These are phyloP conservation scores for Diaporthe sp. DNA, from an alignment of 2,329 filamentous ascomycete species.

Conservation along the genomic window DNA sequence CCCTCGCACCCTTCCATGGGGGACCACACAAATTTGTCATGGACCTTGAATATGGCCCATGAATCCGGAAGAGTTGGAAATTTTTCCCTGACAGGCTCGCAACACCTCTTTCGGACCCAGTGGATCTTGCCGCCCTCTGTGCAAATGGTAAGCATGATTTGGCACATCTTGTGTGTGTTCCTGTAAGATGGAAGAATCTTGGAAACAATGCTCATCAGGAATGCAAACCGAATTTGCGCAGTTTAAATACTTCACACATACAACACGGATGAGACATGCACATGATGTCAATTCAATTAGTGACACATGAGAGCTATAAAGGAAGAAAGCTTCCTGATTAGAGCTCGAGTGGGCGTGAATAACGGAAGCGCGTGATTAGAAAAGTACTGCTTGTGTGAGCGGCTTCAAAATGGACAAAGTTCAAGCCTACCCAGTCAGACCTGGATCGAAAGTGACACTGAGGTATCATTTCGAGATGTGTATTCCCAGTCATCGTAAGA, in stretches of 20 bases:
- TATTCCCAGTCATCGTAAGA: not conserved
- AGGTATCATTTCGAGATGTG: not conserved
- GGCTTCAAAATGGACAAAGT: not conserved
- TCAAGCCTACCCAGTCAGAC: too few relatives aligned
- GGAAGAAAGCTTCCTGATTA: not conserved
- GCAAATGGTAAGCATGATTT: conserved; percentile 23
- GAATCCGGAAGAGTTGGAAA: not conserved
- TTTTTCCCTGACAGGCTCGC: not conserved
- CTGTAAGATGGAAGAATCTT: not conserved
- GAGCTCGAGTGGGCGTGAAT: not conserved
- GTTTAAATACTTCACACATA: not conserved
- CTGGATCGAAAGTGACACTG: not conserved
- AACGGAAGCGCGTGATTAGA: not conserved
- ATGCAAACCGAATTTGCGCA: not conserved
- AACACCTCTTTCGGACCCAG: conserved; percentile 18
- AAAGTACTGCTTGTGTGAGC: too few relatives aligned
- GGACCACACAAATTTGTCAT: conserved; percentile 8
- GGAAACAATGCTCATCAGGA: too few relatives aligned
- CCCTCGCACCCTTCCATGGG: conserved; percentile 26
- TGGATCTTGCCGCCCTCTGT: conserved; percentile 18
- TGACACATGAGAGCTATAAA: not conserved
- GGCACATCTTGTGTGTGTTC: conserved; percentile 4
- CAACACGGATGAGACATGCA: not conserved
- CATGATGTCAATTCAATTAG: not conserved
- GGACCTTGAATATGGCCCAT: conserved; percentile 4